These are phyloP conservation scores for Pyrrhoderma noxium DNA, from an alignment of 1,284 basidiomycete species.

Conservation along the genomic window DNA sequence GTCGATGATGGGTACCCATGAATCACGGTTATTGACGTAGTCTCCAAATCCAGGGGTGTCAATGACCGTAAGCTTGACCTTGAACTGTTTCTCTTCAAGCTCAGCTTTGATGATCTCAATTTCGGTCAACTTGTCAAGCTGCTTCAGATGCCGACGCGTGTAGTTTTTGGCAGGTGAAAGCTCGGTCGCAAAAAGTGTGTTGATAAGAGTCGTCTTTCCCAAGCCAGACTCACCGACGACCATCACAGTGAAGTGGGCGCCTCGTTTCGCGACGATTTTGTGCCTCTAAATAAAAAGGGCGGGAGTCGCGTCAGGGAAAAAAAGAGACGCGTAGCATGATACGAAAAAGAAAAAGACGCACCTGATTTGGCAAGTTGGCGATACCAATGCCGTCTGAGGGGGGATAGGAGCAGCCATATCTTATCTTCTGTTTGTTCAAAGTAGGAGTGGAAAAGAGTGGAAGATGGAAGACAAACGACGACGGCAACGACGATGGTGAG, in stretches of 20 bases:
- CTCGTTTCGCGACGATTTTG: conserved; percentile 95
- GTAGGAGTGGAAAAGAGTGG: too few species aligned
- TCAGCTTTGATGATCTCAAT: conserved; percentile 95
- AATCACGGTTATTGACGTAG: conserved; percentile 99
- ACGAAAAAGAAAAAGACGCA: conserved; percentile 26
- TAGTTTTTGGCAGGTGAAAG: conserved; percentile 91
- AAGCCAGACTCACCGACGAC: conserved; percentile 96
- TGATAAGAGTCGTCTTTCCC: conserved; percentile 95
- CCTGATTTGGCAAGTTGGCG: conserved; percentile 97
- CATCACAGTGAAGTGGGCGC: conserved; percentile 99
- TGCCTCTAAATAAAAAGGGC: conserved; percentile 52
- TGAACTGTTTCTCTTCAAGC: conserved; percentile 98
- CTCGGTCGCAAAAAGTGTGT: conserved; percentile 98
- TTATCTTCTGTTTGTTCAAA: too few species aligned
- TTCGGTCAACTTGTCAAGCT: conserved; percentile 98
- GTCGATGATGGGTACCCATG: conserved; percentile 97
- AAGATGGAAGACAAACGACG: too few species aligned
- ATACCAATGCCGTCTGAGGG: conserved; percentile 73
- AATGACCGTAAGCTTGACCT: conserved; percentile 97
- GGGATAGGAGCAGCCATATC: conserved; percentile 22
- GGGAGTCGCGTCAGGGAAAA: conserved; percentile 18
- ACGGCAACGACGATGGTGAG: too few species aligned
- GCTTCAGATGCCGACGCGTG: conserved; percentile 85
- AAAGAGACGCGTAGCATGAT: conserved; percentile 5
- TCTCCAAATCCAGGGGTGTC: conserved; percentile 99